phyloP scores from a whole-genome alignment of 768 basidiomycete genomes.

The Russula sp. region DNA sequence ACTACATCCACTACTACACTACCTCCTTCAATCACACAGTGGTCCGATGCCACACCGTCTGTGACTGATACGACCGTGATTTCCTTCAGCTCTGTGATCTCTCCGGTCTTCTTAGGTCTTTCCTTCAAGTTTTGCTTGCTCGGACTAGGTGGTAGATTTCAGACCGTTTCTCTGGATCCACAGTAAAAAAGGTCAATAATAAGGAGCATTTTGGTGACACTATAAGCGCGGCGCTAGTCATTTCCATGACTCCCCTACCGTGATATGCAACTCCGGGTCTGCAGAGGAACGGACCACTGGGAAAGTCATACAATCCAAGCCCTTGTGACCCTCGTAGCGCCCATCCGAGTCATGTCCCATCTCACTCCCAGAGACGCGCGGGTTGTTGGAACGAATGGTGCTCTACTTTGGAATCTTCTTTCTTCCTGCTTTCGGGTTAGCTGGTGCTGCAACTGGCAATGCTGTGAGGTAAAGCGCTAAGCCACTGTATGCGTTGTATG shows the following conservation, averaged over 20 bases:
- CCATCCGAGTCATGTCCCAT: too few species aligned
- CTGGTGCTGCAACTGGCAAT: background rate
- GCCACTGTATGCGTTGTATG: background rate
- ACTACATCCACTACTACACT: too few species aligned
- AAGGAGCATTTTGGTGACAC: too few species aligned
- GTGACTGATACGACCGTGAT: too few species aligned
- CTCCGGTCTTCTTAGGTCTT: background rate
- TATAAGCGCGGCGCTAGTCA: background rate
- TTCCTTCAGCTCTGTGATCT: background rate
- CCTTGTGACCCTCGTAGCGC: background rate
- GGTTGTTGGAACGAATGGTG: background rate
- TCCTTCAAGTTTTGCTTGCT: too few species aligned
- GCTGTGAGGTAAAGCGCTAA: background rate
- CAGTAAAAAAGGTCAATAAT: background rate
- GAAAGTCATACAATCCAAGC: background rate
- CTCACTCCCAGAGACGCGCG: slow-evolving; percentile 2
- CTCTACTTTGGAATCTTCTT: background rate
- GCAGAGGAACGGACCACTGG: too few species aligned
- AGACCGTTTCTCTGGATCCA: background rate
- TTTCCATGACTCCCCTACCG: background rate
- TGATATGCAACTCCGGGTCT: background rate
- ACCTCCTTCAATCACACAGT: background rate
- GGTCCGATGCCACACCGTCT: background rate
- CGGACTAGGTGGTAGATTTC: background rate
- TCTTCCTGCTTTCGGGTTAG: background rate